phyloP scores from a whole-genome alignment of 176 grass and related monocot genomes.

The Paspalum vaginatum region DNA sequence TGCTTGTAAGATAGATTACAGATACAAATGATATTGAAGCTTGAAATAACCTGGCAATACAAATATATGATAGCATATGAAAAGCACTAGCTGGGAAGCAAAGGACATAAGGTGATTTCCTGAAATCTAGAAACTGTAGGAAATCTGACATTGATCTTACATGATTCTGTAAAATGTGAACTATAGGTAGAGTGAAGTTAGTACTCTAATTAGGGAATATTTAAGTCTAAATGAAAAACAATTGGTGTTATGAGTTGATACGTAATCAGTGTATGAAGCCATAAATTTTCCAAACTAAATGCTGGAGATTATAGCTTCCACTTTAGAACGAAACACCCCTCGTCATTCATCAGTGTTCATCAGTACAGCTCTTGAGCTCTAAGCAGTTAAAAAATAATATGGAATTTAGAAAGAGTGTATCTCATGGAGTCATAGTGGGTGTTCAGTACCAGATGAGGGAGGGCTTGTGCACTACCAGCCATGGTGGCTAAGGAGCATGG shows the following conservation, averaged over 20 bases:
- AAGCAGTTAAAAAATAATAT: not conserved
- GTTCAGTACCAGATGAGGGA: not conserved
- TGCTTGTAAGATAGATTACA: slow-evolving; percentile 60
- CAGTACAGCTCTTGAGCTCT: not conserved
- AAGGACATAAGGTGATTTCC: not conserved
- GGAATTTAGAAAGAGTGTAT: slow-evolving; percentile 2
- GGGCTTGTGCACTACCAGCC: too few species aligned
- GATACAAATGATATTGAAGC: not conserved
- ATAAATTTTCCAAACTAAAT: slow-evolving; percentile 3
- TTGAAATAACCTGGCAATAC: slow-evolving; percentile 20
- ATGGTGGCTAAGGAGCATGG: not conserved
- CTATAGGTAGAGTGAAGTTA: slow-evolving; percentile 27
- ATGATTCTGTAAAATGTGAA: slow-evolving; percentile 14
- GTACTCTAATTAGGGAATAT: slow-evolving; percentile 15
- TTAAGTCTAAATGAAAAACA: slow-evolving; percentile 15
- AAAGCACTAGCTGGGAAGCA: slow-evolving; percentile 22
- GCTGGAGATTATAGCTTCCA: not conserved
- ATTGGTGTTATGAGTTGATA: slow-evolving; percentile 14
- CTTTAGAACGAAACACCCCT: not conserved
- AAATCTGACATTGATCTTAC: not conserved
- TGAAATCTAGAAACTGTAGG: slow-evolving; percentile 8
- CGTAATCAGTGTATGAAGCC: not conserved
- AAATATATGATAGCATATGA: not conserved
- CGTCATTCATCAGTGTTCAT: not conserved
- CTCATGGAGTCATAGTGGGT: slow-evolving; percentile 10